Base-by-base conservation (phyloP, 1,139 yeast genomes). In the Diutina mesorugosa region DNA sequence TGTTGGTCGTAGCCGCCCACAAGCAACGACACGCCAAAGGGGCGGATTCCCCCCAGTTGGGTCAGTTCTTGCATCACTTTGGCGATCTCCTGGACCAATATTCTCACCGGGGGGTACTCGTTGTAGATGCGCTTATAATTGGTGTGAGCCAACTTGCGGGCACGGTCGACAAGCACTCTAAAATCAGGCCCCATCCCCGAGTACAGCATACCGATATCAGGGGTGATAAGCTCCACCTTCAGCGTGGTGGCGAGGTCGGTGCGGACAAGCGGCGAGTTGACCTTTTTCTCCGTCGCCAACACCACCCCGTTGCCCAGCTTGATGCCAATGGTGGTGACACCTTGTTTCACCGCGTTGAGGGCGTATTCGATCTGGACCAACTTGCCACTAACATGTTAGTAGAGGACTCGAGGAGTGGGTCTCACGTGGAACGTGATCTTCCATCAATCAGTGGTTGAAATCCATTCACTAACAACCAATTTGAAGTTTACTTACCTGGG, bases 121-220 rank as follows among this genome's bases (percentile, higher is more conserved):
- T 93, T 91, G 73, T 93, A 95, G 61, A 91, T 78, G 67, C 97
- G 81, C 74, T 91, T 91, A 72, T 95, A 95, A 66, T 87, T 83
- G 21, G 97, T 85, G 70, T 95, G 99, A 51, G 98, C 90, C 60
- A 87, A 84, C 70, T 90, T 91, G 65, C 99, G 82, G 14, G 98
- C 93, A 69, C 87, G 87, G 70, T 93, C 98, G 53, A 91, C 90
- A 56, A 95, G 80, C 26, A 95, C 96, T 62, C 99, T 80, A 76
- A 88, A 95, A 71, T 95, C 99, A 26, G 99, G 99, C 14, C 99
- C 99, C 98, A 95, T 91, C 35, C 99, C 99, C 18, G 97, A 82
- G 72, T 95, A 95, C 5, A 96, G 90, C 81, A 93, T 90, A 59
- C 98, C 99, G 62, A 93, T 89, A 67, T 93, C 90, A 48, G 99